Evolutionary conservation across 106 monocot species (phyloP).

Genomic region (Dioscorea dumetorum): DNA sequence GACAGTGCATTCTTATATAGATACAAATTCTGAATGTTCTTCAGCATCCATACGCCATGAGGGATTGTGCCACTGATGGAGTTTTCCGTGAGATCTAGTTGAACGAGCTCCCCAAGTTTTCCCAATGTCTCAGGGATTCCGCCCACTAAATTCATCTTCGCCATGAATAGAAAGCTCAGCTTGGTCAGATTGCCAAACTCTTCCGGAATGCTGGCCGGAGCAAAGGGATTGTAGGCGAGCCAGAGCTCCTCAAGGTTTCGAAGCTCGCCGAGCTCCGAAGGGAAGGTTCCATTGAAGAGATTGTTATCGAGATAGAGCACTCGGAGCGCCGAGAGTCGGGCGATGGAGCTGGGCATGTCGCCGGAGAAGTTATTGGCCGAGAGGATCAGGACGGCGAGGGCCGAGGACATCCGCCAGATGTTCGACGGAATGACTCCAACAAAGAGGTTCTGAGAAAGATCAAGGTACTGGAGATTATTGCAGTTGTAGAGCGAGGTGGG

Average conservation of each 20-base stretch:
- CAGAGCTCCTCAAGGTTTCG: constrained; percentile 20
- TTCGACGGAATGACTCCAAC: constrained; percentile 37
- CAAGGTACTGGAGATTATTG: constrained; percentile 44
- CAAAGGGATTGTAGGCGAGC: constrained; percentile 42
- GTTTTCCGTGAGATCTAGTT: constrained; percentile 22
- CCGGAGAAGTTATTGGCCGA: constrained; percentile 52
- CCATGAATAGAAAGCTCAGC: constrained; percentile 30
- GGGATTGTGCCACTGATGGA: constrained; percentile 39
- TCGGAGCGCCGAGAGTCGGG: constrained; percentile 6
- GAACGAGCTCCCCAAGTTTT: constrained; percentile 11
- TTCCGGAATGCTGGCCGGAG: constrained; percentile 24
- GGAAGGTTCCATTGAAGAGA: constrained; percentile 37
- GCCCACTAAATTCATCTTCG: constrained; percentile 23
- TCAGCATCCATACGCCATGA: constrained; percentile 28
- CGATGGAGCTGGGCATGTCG: constrained; percentile 37
- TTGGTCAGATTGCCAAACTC: constrained; percentile 38
- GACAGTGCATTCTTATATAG: constrained; percentile 22
- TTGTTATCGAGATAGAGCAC: constrained; percentile 45
- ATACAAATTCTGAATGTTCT: constrained; percentile 19
- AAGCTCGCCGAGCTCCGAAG: constrained; percentile 33
- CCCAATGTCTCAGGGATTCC: constrained; percentile 27
- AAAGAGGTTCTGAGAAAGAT: constrained; percentile 50
- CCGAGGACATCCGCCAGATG: constrained; percentile 17
- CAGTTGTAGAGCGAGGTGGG: constrained; percentile 23
- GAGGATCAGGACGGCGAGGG: constrained; percentile 19